These are phyloP conservation scores for Pyrenochaeta sp. DNA, from an alignment of 2,329 filamentous ascomycete genomes.

Conservation along the genomic window DNA sequence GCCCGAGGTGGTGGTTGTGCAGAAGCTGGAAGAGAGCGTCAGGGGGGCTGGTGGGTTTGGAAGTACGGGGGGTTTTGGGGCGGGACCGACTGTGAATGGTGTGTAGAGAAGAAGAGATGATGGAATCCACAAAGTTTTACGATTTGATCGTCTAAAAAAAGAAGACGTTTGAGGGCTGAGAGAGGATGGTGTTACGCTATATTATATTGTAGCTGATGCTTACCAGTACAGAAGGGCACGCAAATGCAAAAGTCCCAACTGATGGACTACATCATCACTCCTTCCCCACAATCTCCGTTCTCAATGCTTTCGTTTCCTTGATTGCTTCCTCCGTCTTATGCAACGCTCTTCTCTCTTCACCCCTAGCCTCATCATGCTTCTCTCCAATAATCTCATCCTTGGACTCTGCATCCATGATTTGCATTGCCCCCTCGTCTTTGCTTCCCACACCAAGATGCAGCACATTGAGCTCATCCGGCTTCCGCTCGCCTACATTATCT, in stretches of 20 bases:
- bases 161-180: too few species aligned
- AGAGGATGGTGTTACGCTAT: too few species aligned
- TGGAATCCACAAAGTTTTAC: background rate
- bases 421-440: slow-evolving; percentile 19
- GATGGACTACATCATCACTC: background rate
- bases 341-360: background rate
- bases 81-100: background rate
- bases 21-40: slow-evolving; percentile 88
- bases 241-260: background rate
- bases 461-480: slow-evolving; percentile 33
- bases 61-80: slow-evolving; percentile 50
- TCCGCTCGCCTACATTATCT: slow-evolving; percentile 17
- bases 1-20: slow-evolving; percentile 88
- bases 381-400: background rate
- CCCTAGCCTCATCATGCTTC: background rate
- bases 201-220: background rate
- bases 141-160: too few species aligned
- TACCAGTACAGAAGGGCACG: background rate
- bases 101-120: background rate
- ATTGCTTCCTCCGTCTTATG: background rate
- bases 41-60: slow-evolving; percentile 77
- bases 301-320: background rate
- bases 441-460: slow-evolving; percentile 30
- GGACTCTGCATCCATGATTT: slow-evolving; percentile 13
- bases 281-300: background rate